phyloP scores from a whole-genome alignment of 495 filamentous ascomycete species.

The Penicillium waksmanii region DNA sequence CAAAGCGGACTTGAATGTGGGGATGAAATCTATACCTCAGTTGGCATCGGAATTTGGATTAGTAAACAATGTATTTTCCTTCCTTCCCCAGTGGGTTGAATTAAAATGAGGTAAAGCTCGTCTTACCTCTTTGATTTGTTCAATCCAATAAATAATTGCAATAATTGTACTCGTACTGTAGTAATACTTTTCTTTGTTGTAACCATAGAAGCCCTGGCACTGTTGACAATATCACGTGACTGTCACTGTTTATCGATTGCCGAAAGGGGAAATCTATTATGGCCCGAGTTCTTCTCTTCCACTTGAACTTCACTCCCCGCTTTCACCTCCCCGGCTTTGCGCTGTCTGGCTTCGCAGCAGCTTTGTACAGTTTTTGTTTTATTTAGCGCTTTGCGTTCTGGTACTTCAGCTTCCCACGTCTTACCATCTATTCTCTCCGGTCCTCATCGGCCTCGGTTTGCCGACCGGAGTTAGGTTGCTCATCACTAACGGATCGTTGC shows the following conservation, averaged over 20 bases:
- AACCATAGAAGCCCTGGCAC: too few species aligned
- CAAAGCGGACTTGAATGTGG: too few species aligned
- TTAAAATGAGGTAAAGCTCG: too few species aligned
- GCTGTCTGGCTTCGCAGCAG: slow-evolving; percentile 18
- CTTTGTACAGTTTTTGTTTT: slow-evolving; percentile 33
- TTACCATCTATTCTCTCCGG: slow-evolving; percentile 10
- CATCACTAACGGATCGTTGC: slow-evolving; percentile 28
- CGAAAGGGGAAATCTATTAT: slow-evolving; percentile 45
- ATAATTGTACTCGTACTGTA: too few species aligned
- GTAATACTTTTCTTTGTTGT: too few species aligned
- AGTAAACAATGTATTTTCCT: too few species aligned
- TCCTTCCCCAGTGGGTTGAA: too few species aligned
- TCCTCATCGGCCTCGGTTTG: slow-evolving; percentile 19
- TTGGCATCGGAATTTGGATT: too few species aligned
- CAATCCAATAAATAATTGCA: too few species aligned
- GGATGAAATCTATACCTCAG: too few species aligned
- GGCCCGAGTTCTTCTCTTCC: slow-evolving; percentile 21
- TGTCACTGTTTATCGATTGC: slow-evolving; percentile 53
- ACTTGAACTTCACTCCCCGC: slow-evolving; percentile 29
- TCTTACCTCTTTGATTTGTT: too few species aligned
- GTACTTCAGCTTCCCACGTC: slow-evolving; percentile 13
- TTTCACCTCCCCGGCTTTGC: slow-evolving; percentile 13
- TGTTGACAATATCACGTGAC: slow-evolving; percentile 20
- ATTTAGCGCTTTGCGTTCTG: slow-evolving; percentile 38
- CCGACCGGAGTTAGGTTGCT: slow-evolving; percentile 24